Evolutionary conservation across 1,284 basidiomycete genomes (phyloP).

Genomic region (Anthracocystis walkeri): DNA sequence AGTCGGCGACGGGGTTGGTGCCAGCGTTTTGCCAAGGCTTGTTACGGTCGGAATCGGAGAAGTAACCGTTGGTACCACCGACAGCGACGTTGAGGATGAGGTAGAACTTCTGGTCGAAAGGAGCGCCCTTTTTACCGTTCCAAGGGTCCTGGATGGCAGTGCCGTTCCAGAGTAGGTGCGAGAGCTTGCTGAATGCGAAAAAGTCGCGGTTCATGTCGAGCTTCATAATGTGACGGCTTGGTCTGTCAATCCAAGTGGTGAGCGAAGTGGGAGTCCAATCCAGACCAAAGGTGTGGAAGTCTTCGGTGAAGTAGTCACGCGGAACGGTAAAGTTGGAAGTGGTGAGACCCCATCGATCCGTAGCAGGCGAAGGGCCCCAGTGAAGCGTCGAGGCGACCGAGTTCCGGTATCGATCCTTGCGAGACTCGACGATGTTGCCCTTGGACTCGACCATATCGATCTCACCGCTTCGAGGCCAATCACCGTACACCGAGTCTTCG

Average conservation of each 20-base stretch:
- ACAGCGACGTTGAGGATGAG: conserved; percentile 82
- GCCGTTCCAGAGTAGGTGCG: conserved; percentile 77
- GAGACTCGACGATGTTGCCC: conserved; percentile 72
- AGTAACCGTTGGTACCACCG: conserved; percentile 81
- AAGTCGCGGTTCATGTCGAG: conserved; percentile 73
- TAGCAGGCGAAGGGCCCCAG: conserved; percentile 24
- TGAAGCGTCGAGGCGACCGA: conserved; percentile 26
- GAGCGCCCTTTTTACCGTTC: conserved; percentile 74
- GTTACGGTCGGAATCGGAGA: conserved; percentile 74
- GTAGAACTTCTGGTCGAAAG: conserved; percentile 89
- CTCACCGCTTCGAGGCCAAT: conserved; percentile 81
- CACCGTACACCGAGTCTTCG: conserved; percentile 76
- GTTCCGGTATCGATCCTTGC: conserved; percentile 74
- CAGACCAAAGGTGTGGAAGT: conserved; percentile 81
- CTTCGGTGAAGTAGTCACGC: conserved; percentile 77
- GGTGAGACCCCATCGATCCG: conserved; percentile 33
- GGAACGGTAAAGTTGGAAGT: conserved; percentile 77
- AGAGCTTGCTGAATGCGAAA: conserved; percentile 80
- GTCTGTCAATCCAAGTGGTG: conserved; percentile 73
- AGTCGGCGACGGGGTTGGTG: conserved; percentile 66
- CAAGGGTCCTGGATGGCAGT: conserved; percentile 74
- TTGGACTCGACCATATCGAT: conserved; percentile 82
- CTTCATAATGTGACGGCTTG: conserved; percentile 77
- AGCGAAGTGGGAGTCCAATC: conserved; percentile 85
- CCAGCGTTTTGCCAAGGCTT: conserved; percentile 72